Conservation (phyloP, 805 yeast genomes). For the Henningerozyma blattae region DNA sequence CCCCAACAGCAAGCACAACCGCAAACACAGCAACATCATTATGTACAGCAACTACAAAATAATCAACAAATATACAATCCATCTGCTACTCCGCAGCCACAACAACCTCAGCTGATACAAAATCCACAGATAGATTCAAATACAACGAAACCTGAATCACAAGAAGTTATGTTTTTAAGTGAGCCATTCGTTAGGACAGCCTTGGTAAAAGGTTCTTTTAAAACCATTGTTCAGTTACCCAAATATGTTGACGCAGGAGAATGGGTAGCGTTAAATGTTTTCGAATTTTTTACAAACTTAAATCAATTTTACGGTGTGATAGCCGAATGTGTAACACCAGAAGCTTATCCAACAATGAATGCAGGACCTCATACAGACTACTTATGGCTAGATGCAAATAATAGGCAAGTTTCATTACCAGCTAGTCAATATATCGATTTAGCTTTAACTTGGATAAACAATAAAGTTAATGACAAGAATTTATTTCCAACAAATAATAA, state of each 20-base stretch:
- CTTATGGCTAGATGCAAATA: constrained; percentile 75
- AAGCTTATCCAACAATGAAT: constrained; percentile 83
- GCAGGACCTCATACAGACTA: constrained; percentile 92
- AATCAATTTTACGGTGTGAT: constrained; percentile 86
- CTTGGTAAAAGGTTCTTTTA: constrained; percentile 89
- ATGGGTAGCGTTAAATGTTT: constrained; percentile 89
- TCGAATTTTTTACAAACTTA: constrained; percentile 77
- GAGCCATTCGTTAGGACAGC: constrained; percentile 94
- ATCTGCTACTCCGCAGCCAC: constrained; percentile 2
- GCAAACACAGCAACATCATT: constrained; percentile 2
- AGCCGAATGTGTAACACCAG: constrained; percentile 83
- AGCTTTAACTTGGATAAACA: constrained; percentile 81
- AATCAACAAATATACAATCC: constrained; percentile 13
- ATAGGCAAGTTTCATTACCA: constrained; percentile 75
- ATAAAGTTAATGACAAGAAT: constrained; percentile 78
- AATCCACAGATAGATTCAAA: constrained; percentile 2
- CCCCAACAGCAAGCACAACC: constrained; percentile 3
- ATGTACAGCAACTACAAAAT: constrained; percentile 9
- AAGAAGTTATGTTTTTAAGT: constrained; percentile 50
- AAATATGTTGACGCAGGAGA: constrained; percentile 90
- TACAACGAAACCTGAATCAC: constrained; percentile 9
- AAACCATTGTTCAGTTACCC: constrained; percentile 89
- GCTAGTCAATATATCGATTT: constrained; percentile 89
- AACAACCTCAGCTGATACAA: constrained; percentile 7
- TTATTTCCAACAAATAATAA: constrained; percentile 88